Conservation (phyloP, 2,329 filamentous ascomycete species). For the Aspergillus sp. region DNA sequence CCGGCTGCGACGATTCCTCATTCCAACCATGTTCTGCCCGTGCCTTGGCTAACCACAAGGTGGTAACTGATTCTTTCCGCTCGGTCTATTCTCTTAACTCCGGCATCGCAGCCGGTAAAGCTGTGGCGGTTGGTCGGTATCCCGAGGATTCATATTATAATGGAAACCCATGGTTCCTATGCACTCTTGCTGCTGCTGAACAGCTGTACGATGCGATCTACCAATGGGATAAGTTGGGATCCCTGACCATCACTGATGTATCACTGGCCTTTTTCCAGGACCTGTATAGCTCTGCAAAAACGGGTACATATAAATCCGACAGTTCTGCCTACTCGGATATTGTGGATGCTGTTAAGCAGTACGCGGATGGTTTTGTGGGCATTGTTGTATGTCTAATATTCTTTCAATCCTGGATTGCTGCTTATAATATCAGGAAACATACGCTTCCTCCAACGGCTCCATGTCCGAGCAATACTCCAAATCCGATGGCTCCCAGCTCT, state of each 20-base stretch:
- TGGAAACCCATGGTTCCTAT: slow-evolving; percentile 77
- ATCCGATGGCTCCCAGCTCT: slow-evolving; percentile 28
- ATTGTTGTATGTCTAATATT: slow-evolving; percentile 29
- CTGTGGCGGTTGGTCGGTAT: slow-evolving; percentile 56
- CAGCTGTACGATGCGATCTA: slow-evolving; percentile 73
- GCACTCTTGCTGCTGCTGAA: slow-evolving; percentile 72
- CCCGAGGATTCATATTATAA: slow-evolving; percentile 69
- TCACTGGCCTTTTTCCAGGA: slow-evolving; percentile 70
- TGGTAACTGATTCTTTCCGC: slow-evolving; percentile 70
- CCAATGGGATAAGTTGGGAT: slow-evolving; percentile 62
- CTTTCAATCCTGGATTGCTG: background rate
- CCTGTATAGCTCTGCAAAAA: slow-evolving; percentile 52
- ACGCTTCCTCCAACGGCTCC: slow-evolving; percentile 24
- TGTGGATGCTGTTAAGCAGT: slow-evolving; percentile 56
- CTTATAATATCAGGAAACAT: slow-evolving; percentile 14
- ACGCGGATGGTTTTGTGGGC: slow-evolving; percentile 55
- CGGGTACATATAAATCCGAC: slow-evolving; percentile 62
- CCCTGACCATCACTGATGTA: slow-evolving; percentile 58
- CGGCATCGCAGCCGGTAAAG: slow-evolving; percentile 19
- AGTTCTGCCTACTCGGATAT: slow-evolving; percentile 52
- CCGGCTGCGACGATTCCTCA: slow-evolving; percentile 42
- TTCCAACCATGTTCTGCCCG: slow-evolving; percentile 72
- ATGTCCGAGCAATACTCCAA: slow-evolving; percentile 39
- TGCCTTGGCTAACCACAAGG: slow-evolving; percentile 72
- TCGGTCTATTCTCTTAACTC: slow-evolving; percentile 56